Base-by-base conservation (phyloP, 2,329 filamentous ascomycete species). In the Alternaria longipes region DNA sequence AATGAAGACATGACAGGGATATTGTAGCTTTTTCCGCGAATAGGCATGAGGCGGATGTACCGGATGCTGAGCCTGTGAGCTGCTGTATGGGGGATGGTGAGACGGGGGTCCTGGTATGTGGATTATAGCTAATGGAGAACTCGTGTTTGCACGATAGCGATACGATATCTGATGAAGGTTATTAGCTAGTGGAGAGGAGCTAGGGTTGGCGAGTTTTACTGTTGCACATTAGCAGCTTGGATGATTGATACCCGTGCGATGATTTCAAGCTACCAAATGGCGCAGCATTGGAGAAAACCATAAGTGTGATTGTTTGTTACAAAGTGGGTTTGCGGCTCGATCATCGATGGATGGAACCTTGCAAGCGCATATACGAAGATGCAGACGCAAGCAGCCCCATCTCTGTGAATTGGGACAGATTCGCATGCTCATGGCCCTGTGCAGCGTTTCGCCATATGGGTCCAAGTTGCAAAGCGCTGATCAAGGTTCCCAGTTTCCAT, bases 21-120 rank as follows among this genome's bases (percentile, higher is more conserved):
- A 16, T 24, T 30, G 9, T 18, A 26, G 36, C 28, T 44, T 63
- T 57, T 60, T 57, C 60, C 62, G 54, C 62, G 49, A 63, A 62
- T 65, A 28, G 36, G 42, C 20, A 42, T 30, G 42, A 46, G 49
- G 51, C 62, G 53, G 59, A 51, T 40, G 14, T 4, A 24, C 18
- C 18, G 30, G 18, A 49, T 46, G 32, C 30, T 42, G 41, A 8
- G 32, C 32, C 32, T 36, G 14, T 16, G 32, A 16, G 32, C 32
- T 36, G 32, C 32, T 36, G 11, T 5, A 49, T 56, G 42, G 26
- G 54, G 61, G 28, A 53, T 57, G 45, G 54, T 61, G 58, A 64
- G 52, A 64, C 44, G 50, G 41, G 49, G 56, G 24, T 38, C 51
- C 44, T 50, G 50, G 44, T 54, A 24, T 20, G 45, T 36, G 51